Conservation (phyloP, 1,284 basidiomycete genomes). For the Rhodotorula sp. region DNA sequence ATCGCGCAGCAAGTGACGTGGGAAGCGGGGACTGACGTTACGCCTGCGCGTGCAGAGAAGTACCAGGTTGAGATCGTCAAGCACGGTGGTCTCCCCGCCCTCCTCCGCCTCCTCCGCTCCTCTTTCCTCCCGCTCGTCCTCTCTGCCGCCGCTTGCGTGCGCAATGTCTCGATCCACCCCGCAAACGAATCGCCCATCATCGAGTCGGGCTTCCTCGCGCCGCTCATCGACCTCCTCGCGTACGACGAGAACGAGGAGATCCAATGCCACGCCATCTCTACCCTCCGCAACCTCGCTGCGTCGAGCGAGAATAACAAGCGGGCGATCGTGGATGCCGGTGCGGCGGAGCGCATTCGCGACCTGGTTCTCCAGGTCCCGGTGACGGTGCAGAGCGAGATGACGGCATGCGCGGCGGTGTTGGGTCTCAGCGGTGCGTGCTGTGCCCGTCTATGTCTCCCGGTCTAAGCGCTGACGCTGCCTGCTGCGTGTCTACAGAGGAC, state of each 20-base stretch:
- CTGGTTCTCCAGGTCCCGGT: conserved; percentile 92
- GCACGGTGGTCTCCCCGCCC: conserved; percentile 85
- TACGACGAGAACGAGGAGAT: conserved; percentile 99
- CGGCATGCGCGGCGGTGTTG: conserved; percentile 93
- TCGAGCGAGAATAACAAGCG: conserved; percentile 98
- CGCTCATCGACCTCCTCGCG: conserved; percentile 90
- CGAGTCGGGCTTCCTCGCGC: conserved; percentile 94
- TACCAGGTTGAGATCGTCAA: conserved; percentile 99
- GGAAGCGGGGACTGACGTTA: conserved; percentile 4
- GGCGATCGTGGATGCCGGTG: conserved; percentile 96
- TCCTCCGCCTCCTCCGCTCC: conserved; percentile 92
- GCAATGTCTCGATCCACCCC: conserved; percentile 98
- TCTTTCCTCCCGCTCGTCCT: conserved; percentile 98
- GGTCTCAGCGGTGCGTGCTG: conserved; percentile 74
- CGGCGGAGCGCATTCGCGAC: conserved; percentile 97
- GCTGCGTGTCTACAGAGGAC: conserved; percentile 64
- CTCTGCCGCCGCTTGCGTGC: conserved; percentile 96
- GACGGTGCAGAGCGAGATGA: conserved; percentile 99
- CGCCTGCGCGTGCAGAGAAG: conserved; percentile 66
- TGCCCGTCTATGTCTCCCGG: background rate
- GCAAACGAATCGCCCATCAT: conserved; percentile 99
- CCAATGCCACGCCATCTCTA: conserved; percentile 97
- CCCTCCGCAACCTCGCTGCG: conserved; percentile 92
- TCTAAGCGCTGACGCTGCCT: background rate
- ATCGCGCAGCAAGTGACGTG: background rate